Conservation (phyloP, 2,329 filamentous ascomycete species). For the Trichoderma sp. region DNA sequence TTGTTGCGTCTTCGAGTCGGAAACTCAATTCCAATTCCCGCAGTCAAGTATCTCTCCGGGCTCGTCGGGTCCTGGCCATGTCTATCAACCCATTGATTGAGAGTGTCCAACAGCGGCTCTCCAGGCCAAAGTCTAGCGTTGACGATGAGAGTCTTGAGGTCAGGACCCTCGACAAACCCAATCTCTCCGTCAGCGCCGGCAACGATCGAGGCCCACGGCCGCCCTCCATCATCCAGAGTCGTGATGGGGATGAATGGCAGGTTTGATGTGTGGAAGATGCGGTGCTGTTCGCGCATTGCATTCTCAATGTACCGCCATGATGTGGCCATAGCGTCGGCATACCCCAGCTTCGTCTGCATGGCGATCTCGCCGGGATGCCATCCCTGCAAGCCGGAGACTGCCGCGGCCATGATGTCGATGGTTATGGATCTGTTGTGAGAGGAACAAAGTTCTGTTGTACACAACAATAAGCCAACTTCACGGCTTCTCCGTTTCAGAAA, state of each 20-base stretch:
- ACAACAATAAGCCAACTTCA: not conserved
- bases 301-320: slow-evolving; percentile 16
- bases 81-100: slow-evolving; percentile 15
- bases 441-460: not conserved
- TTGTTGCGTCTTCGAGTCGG: slow-evolving; percentile 25
- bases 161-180: slow-evolving; percentile 21
- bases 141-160: slow-evolving; percentile 21
- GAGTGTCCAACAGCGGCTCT: slow-evolving; percentile 18
- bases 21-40: slow-evolving; percentile 25
- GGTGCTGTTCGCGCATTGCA: slow-evolving; percentile 25
- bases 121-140: slow-evolving; percentile 23
- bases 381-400: slow-evolving; percentile 14
- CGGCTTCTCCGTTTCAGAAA: not conserved
- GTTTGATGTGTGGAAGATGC: slow-evolving; percentile 25
- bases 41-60: slow-evolving; percentile 16
- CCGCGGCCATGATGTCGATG: not conserved
- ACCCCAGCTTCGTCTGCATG: slow-evolving; percentile 21
- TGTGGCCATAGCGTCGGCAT: slow-evolving; percentile 7
- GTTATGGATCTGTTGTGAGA: not conserved
- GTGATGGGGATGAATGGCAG: slow-evolving; percentile 23
- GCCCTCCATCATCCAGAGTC: slow-evolving; percentile 21
- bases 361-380: slow-evolving; percentile 27
- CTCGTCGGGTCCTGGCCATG: not conserved
- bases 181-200: slow-evolving; percentile 19
- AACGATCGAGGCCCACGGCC: slow-evolving; percentile 26